Evolutionary conservation across 2,329 filamentous ascomycete species (phyloP), one percentile per base, ranked within the genome.

Genomic region (Macrophomina phaseolina): DNA sequence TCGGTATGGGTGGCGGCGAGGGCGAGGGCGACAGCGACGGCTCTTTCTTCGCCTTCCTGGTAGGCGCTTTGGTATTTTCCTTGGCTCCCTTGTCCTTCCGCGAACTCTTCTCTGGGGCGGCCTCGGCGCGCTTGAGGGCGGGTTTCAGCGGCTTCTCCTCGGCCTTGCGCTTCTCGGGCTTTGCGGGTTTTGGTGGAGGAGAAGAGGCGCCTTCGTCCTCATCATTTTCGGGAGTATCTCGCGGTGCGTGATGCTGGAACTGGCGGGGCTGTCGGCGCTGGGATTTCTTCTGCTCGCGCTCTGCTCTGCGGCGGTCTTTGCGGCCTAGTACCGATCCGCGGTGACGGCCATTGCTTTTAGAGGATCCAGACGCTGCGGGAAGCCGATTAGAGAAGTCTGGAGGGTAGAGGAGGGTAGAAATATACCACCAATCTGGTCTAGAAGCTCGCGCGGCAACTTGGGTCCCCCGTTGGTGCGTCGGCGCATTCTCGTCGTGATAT

Each of bases 291-390:
- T 87, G 82, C 28, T 82, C 80, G 65, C 91, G 84, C 71, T 91
- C 87, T 16, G 85, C 85, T 74, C 89, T 92, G 66, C 91, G 85
- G 67, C 86, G 84, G 64, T 91, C 88, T 80, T 91, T 91, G 70
- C 90, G 84, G 64, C 76, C 77, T 56, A 72, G 64, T 36, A 71
- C 73, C 49, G 70, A 73, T 64, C 74, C 72, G 66, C 74, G 73
- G 46, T 71, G 66, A 62, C 73, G 71, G n/a, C 68, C 66, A 67
- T 70, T 69, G 68, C 68, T 60, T 64, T 70, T 71, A 28, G 69
- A 68, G 42, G 65, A 69, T 6, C 68, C 71, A 11, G 72, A 70
- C 46, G 65, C 68, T 68, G 40, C 45, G 3, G 28, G 23, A n/a
- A 56, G 18, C n/a, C 14, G 12, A 9, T 60, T 42, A 30, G 34